Base-by-base conservation (phyloP, 208 protist genomes). In the Porcisia hertigi region DNA sequence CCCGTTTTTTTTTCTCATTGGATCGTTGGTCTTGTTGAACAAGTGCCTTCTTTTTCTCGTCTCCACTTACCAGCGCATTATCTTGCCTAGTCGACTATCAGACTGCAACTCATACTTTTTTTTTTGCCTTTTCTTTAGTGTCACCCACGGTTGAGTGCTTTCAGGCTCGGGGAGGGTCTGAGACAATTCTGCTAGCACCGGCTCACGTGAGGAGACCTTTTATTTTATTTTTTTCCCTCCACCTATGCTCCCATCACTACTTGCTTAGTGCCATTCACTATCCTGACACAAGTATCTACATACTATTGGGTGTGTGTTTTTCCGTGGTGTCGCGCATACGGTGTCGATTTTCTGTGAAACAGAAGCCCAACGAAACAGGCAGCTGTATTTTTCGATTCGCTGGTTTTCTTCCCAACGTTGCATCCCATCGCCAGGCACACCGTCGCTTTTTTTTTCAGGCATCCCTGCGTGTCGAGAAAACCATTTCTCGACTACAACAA, bases 231-330 rank as follows among this genome's bases (percentile, higher is more conserved):
- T 18, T 25, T 23, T 49, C 41, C 8, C 41, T 47, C 12, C 25
- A 7, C 6, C 11, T 67, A 25, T 45, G 12, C 62, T 12, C 49
- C 18, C 11, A 54, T 72, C 36, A 30, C 53, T 30, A 45, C 7
- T 34, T 8, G 5, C 69, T 41, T 20, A 23, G 20, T 41, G 14
- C 18, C 18, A 4, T 41, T 30, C 54, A 11, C 18, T n/a, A 54
- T 34, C 41, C 54, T 71, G 57, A 72, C 76, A 55, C 30, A 65
- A 34, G 70, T n/a, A n/a, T n/a, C n/a, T 54, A 1, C 41, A 20
- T 11, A 52, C 54, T 8, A 49, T 71, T 39, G 41, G 75, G 78
- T 71, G 63, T n/a, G 66, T 54, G 71, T 71, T 57, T 71, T 73
- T 18, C 41, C 71, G 52, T 20, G 18, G 41, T 9, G n/a, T 52